Conservation (phyloP, 495 filamentous ascomycete species). For the Filosporella fistucella region DNA sequence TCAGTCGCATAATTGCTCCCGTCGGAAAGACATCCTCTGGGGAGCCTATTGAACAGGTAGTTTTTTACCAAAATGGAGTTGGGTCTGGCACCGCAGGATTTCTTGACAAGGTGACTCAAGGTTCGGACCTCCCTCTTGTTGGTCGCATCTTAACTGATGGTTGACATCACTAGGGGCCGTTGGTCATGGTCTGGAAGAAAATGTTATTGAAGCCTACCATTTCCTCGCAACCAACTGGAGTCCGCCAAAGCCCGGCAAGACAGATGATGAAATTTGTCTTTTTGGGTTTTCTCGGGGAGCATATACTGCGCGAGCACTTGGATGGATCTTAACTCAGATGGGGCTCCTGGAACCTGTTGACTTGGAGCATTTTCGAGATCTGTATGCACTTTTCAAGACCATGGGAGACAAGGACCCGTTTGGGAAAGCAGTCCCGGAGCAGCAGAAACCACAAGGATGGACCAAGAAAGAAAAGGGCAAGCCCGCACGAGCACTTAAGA, state of each 20-base stretch:
- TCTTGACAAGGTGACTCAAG: not conserved
- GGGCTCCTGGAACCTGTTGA: slow-evolving; percentile 59
- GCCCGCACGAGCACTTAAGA: not conserved
- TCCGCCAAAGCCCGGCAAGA: too few species aligned
- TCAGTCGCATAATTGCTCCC: slow-evolving; percentile 30
- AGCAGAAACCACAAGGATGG: not conserved
- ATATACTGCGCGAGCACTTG: slow-evolving; percentile 62
- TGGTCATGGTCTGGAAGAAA: slow-evolving; percentile 41
- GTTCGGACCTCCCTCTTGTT: not conserved
- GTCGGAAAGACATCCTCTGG: slow-evolving; percentile 49
- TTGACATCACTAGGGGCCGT: slow-evolving; percentile 32
- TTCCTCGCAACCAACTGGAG: slow-evolving; percentile 65
- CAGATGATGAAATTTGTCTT: slow-evolving; percentile 65
- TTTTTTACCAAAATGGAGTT: slow-evolving; percentile 36
- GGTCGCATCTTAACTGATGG: too few species aligned
- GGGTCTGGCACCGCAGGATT: not conserved
- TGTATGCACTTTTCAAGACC: slow-evolving; percentile 28
- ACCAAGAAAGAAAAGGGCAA: not conserved
- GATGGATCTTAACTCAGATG: slow-evolving; percentile 53
- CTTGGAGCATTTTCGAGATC: slow-evolving; percentile 54
- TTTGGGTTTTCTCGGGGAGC: slow-evolving; percentile 71
- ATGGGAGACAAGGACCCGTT: not conserved
- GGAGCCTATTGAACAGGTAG: slow-evolving; percentile 40
- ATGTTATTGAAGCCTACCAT: slow-evolving; percentile 60
- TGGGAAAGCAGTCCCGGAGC: not conserved